Evolutionary conservation across 2,329 filamentous ascomycete species (phyloP), one percentile per base, ranked within the genome.

Genomic region (Aspergillus tubingensis): DNA sequence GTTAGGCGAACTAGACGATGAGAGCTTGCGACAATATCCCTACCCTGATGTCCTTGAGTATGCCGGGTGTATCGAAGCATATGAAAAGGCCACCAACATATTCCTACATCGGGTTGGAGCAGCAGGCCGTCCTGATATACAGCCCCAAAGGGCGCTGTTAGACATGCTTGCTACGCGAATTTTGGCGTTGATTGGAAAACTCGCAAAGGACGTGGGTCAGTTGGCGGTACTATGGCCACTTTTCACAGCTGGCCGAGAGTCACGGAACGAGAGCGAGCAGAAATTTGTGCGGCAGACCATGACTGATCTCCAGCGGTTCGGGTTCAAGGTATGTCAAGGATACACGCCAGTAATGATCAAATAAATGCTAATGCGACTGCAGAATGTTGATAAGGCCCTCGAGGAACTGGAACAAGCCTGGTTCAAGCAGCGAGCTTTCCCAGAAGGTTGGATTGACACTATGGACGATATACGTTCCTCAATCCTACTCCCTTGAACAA

Each of bases 61-160:
- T 59, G 71, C 67, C 5, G 74, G 72, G 15, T 76, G 74, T 53
- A 70, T 76, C 43, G 73, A 76, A 55, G 72, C 74, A 1, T 75
- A 76, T 54, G 74, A 76, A 44, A 75, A 76, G 54, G 74, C 74
- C 7, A 76, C 74, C 2, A 70, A 72, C 21, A 65, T 76, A 2
- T 74, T 71, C 57, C 63, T 76, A 5, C 70, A 76, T 54, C 71
- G 74, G 59, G 63, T 76, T 8, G 68, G 63, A n/a, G 70, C 66
- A 6, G 72, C 70, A 13, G 71, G 66, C 7, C 71, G 73, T 47
- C 68, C 68, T 2, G 67, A 67, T 21, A 66, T 67, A 58, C 69
- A 70, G 15, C 60, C 68, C 1, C 67, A 73, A 51, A 63, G 62
- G 52, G 62, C 61, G 3, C 62, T 72, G 39, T 39, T 74, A 48